Conservation (phyloP, 1,284 basidiomycete species). For the Cryptococcus maquisensis region DNA sequence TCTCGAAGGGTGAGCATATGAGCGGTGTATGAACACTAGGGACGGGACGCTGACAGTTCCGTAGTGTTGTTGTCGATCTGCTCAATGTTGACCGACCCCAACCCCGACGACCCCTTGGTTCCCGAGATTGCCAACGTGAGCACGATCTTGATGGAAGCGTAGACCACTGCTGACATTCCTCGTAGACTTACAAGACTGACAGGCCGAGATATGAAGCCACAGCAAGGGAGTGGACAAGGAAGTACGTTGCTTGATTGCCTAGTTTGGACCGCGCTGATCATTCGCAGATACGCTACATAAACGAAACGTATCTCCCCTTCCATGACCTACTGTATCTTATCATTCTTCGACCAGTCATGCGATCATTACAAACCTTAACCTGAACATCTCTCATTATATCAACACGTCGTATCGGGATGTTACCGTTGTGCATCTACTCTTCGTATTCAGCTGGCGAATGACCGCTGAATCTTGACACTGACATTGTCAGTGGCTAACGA, state of each 20-base stretch:
- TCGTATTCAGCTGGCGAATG: no score
- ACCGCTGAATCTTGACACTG: not conserved
- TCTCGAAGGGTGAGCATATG: slow-evolving; percentile 78
- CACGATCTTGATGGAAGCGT: not conserved
- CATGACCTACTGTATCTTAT: slow-evolving; percentile 11
- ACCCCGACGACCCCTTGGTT: slow-evolving; percentile 83
- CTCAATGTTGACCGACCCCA: slow-evolving; percentile 95
- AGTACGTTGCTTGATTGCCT: slow-evolving; percentile 54
- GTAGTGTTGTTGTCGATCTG: slow-evolving; percentile 88
- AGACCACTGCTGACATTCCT: not conserved
- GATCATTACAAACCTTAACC: slow-evolving; percentile 9
- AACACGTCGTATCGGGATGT: not conserved
- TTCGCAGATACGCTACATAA: slow-evolving; percentile 16
- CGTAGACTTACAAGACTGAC: slow-evolving; percentile 90
- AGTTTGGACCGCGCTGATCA: not conserved
- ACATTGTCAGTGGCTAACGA: no score
- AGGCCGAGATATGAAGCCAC: slow-evolving; percentile 88
- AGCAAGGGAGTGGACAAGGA: slow-evolving; percentile 95
- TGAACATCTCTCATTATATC: not conserved
- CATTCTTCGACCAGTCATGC: slow-evolving; percentile 13
- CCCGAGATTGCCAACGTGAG: slow-evolving; percentile 56
- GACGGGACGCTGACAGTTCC: not conserved
- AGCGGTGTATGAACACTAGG: not conserved
- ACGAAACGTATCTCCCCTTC: slow-evolving; percentile 4
- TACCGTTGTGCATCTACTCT: not conserved